These are phyloP conservation scores for Aspergillus terreus DNA, from an alignment of 2,329 filamentous ascomycete species.

Conservation along the genomic window DNA sequence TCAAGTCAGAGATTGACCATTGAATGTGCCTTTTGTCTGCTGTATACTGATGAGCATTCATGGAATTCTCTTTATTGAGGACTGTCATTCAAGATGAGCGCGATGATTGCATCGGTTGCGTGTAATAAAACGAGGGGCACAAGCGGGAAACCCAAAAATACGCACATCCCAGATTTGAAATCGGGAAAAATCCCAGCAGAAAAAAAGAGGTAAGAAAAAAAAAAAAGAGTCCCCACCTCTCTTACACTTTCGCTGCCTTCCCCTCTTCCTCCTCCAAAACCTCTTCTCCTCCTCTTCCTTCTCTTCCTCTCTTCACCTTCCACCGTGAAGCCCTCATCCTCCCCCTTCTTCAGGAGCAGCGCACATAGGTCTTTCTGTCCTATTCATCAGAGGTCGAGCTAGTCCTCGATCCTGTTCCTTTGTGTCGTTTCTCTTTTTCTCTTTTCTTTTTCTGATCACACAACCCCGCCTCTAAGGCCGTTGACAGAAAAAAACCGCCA, in stretches of 20 bases:
- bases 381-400: conserved; percentile 40
- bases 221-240: conserved; percentile 22
- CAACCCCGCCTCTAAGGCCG: conserved; percentile 40
- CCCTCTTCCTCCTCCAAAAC: conserved; percentile 20
- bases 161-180: conserved; percentile 27
- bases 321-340: conserved; percentile 25
- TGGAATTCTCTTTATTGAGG: no score
- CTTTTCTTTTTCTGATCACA: conserved; percentile 23
- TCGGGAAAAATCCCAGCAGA: conserved; percentile 25
- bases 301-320: conserved; percentile 28
- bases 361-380: conserved; percentile 35
- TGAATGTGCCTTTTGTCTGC: no score
- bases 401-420: conserved; percentile 42
- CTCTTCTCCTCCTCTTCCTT: conserved; percentile 25
- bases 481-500: conserved; percentile 63
- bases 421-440: conserved; percentile 32
- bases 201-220: conserved; percentile 1
- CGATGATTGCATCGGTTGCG: no score
- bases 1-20: no score
- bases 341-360: conserved; percentile 33
- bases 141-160: conserved; percentile 18
- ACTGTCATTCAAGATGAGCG: no score
- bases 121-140: conserved; percentile 10
- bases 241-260: conserved; percentile 19
- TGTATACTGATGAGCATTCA: no score